Evolutionary conservation across 495 filamentous ascomycete genomes (phyloP).

Genomic region (Penicillium tannophilum): DNA sequence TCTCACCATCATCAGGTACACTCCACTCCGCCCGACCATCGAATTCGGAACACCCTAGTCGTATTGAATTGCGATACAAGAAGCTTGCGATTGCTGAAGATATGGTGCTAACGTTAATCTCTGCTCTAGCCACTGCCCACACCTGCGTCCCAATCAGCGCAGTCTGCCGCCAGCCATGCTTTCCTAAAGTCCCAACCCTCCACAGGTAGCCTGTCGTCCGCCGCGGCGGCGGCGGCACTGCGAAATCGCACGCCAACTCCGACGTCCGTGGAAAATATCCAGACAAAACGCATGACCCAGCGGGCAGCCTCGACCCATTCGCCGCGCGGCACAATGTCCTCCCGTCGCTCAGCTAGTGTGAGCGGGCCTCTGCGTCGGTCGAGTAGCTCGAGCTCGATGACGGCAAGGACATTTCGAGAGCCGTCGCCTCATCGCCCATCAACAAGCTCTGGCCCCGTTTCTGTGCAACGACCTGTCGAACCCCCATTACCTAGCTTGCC

Average conservation of each 20-base stretch:
- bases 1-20: slow-evolving; percentile 59
- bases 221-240: slow-evolving; percentile 83
- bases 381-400: slow-evolving; percentile 80
- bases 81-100: not conserved
- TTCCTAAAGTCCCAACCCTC: slow-evolving; percentile 70
- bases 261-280: slow-evolving; percentile 73
- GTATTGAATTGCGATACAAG: not conserved
- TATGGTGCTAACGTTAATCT: slow-evolving; percentile 3
- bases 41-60: not conserved
- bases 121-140: slow-evolving; percentile 54
- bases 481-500: slow-evolving; percentile 80
- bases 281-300: slow-evolving; percentile 82
- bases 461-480: slow-evolving; percentile 28
- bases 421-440: slow-evolving; percentile 59
- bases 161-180: slow-evolving; percentile 77
- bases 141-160: slow-evolving; percentile 64
- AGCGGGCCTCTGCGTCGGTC: slow-evolving; percentile 57
- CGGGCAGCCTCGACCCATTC: slow-evolving; percentile 72
- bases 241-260: slow-evolving; percentile 75
- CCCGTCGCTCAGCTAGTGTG: slow-evolving; percentile 40
- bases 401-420: slow-evolving; percentile 78
- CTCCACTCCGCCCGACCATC: slow-evolving; percentile 17
- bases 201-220: slow-evolving; percentile 69
- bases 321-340: slow-evolving; percentile 49
- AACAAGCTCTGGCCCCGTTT: slow-evolving; percentile 40